A percentile compares a stretch with the other conserved stretches of the same genome.
Conservation (phyloP, 768 basidiomycete genomes). For the Russula lepida region DNA sequence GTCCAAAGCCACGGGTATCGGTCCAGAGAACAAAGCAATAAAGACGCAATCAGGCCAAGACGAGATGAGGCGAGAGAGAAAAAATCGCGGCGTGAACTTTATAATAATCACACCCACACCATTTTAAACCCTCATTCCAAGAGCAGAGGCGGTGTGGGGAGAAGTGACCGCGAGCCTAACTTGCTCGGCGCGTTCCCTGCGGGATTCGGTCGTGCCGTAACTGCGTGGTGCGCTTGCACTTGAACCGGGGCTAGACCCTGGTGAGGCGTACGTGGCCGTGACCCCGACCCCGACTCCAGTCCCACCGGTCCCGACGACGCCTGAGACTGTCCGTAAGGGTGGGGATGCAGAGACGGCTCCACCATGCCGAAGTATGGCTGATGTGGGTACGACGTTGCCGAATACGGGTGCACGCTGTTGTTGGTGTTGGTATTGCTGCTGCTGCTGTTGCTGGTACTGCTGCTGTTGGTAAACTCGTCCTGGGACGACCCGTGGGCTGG, state of each 20-base stretch:
- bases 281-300: slow-evolving; percentile 3
- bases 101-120: background rate
- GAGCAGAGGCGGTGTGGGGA: slow-evolving; percentile 20
- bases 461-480: slow-evolving; percentile 9
- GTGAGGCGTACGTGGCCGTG: slow-evolving; percentile 13
- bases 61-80: background rate
- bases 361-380: slow-evolving; percentile 16
- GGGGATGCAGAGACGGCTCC: slow-evolving; percentile 13
- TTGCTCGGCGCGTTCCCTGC: slow-evolving; percentile 16
- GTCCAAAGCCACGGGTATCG: background rate
- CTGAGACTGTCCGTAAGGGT: slow-evolving; percentile 15
- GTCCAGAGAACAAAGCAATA: background rate
- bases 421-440: slow-evolving; percentile 6
- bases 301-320: background rate
- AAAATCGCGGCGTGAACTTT: background rate
- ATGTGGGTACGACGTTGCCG: slow-evolving; percentile 14
- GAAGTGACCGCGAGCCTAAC: slow-evolving; percentile 19
- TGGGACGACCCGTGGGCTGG: slow-evolving; percentile 8
- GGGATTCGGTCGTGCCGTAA: slow-evolving; percentile 12
- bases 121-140: slow-evolving; percentile 17
- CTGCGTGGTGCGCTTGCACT: slow-evolving; percentile 17
- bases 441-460: slow-evolving; percentile 1
- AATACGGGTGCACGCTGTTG: slow-evolving; percentile 17
- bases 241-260: slow-evolving; percentile 16
- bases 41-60: background rate